phyloP scores from a whole-genome alignment of 805 yeast species.

The Maudiozyma bulderi region DNA sequence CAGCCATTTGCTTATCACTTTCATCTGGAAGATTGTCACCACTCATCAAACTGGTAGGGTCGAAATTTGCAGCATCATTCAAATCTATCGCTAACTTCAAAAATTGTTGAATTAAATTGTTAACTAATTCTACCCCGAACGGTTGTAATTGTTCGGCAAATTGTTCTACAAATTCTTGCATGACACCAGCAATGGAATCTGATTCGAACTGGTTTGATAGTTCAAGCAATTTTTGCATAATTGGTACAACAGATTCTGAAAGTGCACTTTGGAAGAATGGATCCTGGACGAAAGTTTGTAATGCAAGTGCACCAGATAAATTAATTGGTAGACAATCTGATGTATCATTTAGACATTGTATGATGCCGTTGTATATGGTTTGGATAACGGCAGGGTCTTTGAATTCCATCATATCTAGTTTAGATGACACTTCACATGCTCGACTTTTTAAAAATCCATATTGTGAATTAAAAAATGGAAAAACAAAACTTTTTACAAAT shows the following conservation, averaged over 20 bases:
- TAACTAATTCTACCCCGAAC: slow-evolving; percentile 64
- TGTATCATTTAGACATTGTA: slow-evolving; percentile 30
- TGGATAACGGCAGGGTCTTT: slow-evolving; percentile 30
- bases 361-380: slow-evolving; percentile 37
- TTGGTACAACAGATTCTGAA: slow-evolving; percentile 58
- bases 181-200: slow-evolving; percentile 78
- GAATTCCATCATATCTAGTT: slow-evolving; percentile 55
- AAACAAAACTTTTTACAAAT: slow-evolving; percentile 51
- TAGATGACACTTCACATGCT: slow-evolving; percentile 55
- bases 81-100: slow-evolving; percentile 59
- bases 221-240: slow-evolving; percentile 69
- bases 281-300: slow-evolving; percentile 65
- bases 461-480: slow-evolving; percentile 60
- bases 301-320: slow-evolving; percentile 74
- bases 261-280: slow-evolving; percentile 61
- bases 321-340: slow-evolving; percentile 59
- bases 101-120: slow-evolving; percentile 63
- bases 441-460: slow-evolving; percentile 67
- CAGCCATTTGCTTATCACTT: slow-evolving; percentile 73
- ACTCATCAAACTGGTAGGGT: slow-evolving; percentile 31
- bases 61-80: slow-evolving; percentile 46
- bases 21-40: slow-evolving; percentile 32
- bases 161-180: slow-evolving; percentile 90
- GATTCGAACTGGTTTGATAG: slow-evolving; percentile 76
- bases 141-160: slow-evolving; percentile 87